phyloP scores from a whole-genome alignment of 805 yeast genomes.

The Monosporozyma aerobia region DNA sequence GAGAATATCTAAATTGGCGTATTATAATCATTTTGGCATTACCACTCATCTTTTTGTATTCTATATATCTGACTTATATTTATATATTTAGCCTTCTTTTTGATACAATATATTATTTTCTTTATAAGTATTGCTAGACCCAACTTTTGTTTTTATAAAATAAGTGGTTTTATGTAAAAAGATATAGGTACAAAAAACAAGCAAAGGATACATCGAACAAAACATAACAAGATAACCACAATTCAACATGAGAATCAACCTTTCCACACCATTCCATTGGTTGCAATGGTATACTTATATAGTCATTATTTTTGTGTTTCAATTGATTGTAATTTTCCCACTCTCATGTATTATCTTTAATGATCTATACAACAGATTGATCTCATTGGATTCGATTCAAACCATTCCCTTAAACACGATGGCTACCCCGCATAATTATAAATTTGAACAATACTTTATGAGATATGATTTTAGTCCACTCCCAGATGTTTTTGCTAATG shows the following conservation, averaged over 20 bases:
- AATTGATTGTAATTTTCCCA: conserved; percentile 21
- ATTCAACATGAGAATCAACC: conserved; percentile 19
- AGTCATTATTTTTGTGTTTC: conserved; percentile 11
- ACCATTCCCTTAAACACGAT: conserved; percentile 13
- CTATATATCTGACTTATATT: neutral
- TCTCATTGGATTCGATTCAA: conserved; percentile 24
- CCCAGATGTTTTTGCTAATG: conserved; percentile 16
- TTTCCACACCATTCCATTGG: conserved; percentile 23
- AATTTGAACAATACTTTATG: conserved; percentile 8
- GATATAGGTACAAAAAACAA: neutral
- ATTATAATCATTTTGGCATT: neutral
- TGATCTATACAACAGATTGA: conserved; percentile 21
- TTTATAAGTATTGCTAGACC: too few relatives aligned
- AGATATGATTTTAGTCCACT: conserved; percentile 11
- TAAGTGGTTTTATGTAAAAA: neutral
- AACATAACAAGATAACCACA: neutral
- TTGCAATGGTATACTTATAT: conserved; percentile 23
- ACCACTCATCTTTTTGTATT: neutral
- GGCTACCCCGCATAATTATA: neutral
- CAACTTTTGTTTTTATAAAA: too few relatives aligned
- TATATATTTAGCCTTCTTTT: neutral
- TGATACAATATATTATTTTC: neutral
- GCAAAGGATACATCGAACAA: neutral
- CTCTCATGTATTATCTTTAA: conserved; percentile 21
- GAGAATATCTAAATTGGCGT: neutral